phyloP scores from a whole-genome alignment of 2,329 filamentous ascomycete genomes.

The Monosporascus sp. region DNA sequence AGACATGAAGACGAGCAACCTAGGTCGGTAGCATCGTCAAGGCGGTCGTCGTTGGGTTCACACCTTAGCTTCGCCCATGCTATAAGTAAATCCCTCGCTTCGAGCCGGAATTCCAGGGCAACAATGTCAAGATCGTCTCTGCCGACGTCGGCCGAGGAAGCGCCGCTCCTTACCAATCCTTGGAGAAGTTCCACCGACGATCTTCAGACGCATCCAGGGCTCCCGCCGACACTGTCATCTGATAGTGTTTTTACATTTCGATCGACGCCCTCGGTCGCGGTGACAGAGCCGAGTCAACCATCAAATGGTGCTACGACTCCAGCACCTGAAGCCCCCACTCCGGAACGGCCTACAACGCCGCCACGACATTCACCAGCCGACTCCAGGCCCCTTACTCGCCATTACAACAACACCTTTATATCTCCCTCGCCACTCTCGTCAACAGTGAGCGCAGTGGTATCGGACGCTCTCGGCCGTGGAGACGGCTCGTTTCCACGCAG shows the following conservation, averaged over 20 bases:
- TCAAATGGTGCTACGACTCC: constrained; percentile 12
- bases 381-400: constrained; percentile 30
- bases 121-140: constrained; percentile 23
- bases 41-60: constrained; percentile 44
- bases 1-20: constrained; percentile 9
- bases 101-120: constrained; percentile 27
- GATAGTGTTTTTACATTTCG: constrained; percentile 27
- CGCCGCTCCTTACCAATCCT: constrained; percentile 37
- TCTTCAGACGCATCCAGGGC: constrained; percentile 24
- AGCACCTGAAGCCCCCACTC: constrained; percentile 15
- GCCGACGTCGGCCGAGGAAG: constrained; percentile 28
- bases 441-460: constrained; percentile 52
- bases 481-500: constrained; percentile 33
- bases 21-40: constrained; percentile 27
- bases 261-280: constrained; percentile 19
- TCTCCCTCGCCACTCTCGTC: constrained; percentile 56
- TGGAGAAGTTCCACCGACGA: constrained; percentile 35
- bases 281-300: constrained; percentile 21
- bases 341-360: constrained; percentile 19
- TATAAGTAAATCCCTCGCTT: constrained; percentile 31
- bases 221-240: constrained; percentile 25
- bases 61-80: constrained; percentile 38
- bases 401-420: constrained; percentile 44
- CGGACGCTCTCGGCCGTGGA: constrained; percentile 46
- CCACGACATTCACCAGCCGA: constrained; percentile 26